These are phyloP conservation scores for Tolypocladium tundrense DNA, from an alignment of 2,329 filamentous ascomycete species.

Conservation along the genomic window DNA sequence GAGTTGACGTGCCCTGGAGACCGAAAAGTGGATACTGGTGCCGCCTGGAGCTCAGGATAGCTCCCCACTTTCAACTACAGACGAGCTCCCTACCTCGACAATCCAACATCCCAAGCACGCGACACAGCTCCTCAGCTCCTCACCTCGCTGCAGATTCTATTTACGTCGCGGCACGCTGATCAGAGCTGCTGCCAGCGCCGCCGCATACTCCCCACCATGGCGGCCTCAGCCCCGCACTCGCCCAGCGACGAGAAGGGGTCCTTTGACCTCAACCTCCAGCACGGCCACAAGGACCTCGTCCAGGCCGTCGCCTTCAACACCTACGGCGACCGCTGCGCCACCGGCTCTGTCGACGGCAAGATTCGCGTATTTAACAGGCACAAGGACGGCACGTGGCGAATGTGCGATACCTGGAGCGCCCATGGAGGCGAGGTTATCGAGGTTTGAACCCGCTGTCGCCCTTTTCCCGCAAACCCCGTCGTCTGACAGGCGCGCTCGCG, in stretches of 20 bases:
- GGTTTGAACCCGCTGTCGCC: conserved; percentile 35
- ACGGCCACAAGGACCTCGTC: conserved; percentile 71
- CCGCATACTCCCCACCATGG: conserved; percentile 11
- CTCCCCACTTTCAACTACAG: background rate
- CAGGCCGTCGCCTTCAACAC: conserved; percentile 83
- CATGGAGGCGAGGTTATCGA: conserved; percentile 87
- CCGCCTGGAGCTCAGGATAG: background rate
- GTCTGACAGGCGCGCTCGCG: background rate
- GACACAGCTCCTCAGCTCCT: background rate
- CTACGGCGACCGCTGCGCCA: conserved; percentile 85
- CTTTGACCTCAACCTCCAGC: conserved; percentile 54
- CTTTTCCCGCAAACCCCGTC: background rate
- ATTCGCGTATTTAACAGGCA: conserved; percentile 86
- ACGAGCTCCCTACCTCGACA: background rate
- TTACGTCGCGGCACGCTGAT: background rate
- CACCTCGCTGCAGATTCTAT: background rate
- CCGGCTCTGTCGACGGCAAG: conserved; percentile 83
- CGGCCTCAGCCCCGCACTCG: conserved; percentile 20
- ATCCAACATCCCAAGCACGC: background rate
- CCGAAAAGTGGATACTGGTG: background rate
- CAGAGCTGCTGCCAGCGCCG: background rate
- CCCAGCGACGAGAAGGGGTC: conserved; percentile 33
- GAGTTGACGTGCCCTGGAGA: background rate
- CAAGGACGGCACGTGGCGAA: conserved; percentile 64
- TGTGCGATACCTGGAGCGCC: conserved; percentile 81